A percentile compares a stretch with the other conserved stretches of the same genome.
These are phyloP conservation scores for Trichoderma afroharzianum DNA, from an alignment of 2,329 filamentous ascomycete species.

Conservation along the genomic window DNA sequence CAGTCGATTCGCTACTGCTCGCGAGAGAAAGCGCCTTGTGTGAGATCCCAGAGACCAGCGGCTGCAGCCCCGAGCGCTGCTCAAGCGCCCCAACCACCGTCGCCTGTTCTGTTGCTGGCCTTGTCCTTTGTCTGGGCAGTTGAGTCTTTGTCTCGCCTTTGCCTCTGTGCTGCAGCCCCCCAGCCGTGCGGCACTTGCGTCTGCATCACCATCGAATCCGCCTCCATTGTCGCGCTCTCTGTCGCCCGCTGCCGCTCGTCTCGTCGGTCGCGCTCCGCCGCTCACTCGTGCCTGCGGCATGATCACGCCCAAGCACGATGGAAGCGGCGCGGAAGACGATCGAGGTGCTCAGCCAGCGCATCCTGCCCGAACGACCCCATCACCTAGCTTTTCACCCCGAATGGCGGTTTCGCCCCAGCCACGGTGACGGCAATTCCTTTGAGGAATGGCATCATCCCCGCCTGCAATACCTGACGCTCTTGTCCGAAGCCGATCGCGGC, in stretches of 20 bases:
- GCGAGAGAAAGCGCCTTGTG: neutral
- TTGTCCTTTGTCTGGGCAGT: neutral
- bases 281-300: conserved; percentile 33
- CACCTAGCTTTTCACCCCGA: conserved; percentile 49
- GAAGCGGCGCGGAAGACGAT: conserved; percentile 57
- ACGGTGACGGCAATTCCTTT: conserved; percentile 37
- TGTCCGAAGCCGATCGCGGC: conserved; percentile 56
- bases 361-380: conserved; percentile 51
- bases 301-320: conserved; percentile 46
- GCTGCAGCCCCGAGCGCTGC: neutral
- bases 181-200: neutral
- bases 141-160: neutral
- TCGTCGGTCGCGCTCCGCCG: conserved; percentile 24
- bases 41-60: neutral
- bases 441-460: conserved; percentile 49
- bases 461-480: conserved; percentile 55
- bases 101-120: neutral
- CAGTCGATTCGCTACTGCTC: conserved; percentile 9
- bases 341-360: conserved; percentile 49
- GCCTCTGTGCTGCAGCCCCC: neutral
- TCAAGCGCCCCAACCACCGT: neutral
- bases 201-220: neutral
- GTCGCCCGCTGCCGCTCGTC: conserved; percentile 14
- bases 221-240: conserved; percentile 23
- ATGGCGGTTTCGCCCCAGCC: conserved; percentile 44